Evolutionary conservation across 129 eudicot genomes (phyloP).

Genomic region (Calendula officinalis): DNA sequence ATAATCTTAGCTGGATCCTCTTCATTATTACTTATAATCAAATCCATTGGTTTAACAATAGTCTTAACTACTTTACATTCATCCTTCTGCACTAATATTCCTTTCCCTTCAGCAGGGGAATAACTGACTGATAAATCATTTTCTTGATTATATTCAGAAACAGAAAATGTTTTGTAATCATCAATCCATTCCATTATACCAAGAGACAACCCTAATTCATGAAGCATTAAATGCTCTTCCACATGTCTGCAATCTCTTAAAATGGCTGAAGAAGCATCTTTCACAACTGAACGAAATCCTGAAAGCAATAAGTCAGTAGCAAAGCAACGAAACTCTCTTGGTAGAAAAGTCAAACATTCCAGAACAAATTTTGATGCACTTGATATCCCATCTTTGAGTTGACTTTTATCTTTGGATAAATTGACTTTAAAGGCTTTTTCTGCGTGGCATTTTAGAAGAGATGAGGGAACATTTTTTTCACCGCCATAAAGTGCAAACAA

Average conservation of each 20-base stretch:
- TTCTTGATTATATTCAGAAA: conserved; percentile 24
- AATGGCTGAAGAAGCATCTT: conserved; percentile 64
- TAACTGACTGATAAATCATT: conserved; percentile 18
- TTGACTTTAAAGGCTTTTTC: conserved; percentile 63
- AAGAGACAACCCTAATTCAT: conserved; percentile 73
- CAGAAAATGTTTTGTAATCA: conserved; percentile 47
- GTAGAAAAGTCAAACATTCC: conserved; percentile 68
- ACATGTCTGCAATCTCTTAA: conserved; percentile 51
- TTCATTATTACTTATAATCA: conserved; percentile 17
- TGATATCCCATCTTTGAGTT: conserved; percentile 10
- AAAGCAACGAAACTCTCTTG: conserved; percentile 64
- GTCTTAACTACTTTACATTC: conserved; percentile 20
- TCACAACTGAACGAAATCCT: conserved; percentile 59
- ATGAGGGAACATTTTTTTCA: conserved; percentile 52
- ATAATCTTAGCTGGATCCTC: conserved; percentile 45
- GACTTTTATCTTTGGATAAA: conserved; percentile 9
- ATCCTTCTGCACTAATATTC: conserved; percentile 15
- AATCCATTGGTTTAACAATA: not conserved
- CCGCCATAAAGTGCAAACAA: conserved; percentile 72
- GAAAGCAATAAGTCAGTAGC: conserved; percentile 70
- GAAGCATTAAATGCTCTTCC: conserved; percentile 74
- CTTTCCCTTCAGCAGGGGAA: conserved; percentile 16
- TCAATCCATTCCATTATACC: conserved; percentile 88
- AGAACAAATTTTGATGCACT: conserved; percentile 50
- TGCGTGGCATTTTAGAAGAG: conserved; percentile 71